phyloP scores from a whole-genome alignment of 1,284 basidiomycete genomes.

The Apiotrichum brassicae region DNA sequence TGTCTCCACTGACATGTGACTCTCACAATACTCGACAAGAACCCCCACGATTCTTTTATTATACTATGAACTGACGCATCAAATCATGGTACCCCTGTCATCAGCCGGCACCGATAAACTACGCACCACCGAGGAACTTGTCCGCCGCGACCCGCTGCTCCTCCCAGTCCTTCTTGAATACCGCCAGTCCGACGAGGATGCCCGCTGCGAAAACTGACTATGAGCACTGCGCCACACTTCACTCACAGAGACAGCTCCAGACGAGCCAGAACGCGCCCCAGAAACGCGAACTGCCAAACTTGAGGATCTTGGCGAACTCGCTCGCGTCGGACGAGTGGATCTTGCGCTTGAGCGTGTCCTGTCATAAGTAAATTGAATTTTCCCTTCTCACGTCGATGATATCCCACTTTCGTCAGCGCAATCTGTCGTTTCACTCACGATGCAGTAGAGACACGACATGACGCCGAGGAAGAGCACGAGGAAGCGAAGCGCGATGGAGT shows the following conservation, averaged over 20 bases:
- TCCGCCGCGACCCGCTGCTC: constrained; percentile 35
- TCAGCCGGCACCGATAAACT: no score
- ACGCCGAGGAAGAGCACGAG: constrained; percentile 90
- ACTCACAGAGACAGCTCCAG: constrained; percentile 59
- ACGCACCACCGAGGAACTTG: constrained; percentile 36
- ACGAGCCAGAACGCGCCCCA: constrained; percentile 84
- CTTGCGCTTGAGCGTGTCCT: constrained; percentile 79
- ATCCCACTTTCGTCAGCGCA: constrained; percentile 57
- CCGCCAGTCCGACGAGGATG: constrained; percentile 73
- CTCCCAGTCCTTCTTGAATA: constrained; percentile 61
- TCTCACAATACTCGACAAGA: no score
- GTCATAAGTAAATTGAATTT: background rate
- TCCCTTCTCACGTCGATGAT: constrained; percentile 64
- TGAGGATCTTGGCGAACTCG: constrained; percentile 79
- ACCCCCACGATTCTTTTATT: no score
- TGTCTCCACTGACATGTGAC: no score
- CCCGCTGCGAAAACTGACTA: constrained; percentile 64
- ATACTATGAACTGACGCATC: no score
- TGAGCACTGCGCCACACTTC: no score
- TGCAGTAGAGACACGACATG: constrained; percentile 76
- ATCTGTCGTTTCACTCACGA: constrained; percentile 24
- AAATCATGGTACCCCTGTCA: background rate
- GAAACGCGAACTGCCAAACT: constrained; percentile 51
- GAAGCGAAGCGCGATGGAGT: constrained; percentile 53
- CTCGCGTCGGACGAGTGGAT: constrained; percentile 88